Percentiles rank a stretch among this genome's conserved stretches.
phyloP scores from a whole-genome alignment of 192 early-diverging fungal genomes.

The Martensiomyces pterosporus region DNA sequence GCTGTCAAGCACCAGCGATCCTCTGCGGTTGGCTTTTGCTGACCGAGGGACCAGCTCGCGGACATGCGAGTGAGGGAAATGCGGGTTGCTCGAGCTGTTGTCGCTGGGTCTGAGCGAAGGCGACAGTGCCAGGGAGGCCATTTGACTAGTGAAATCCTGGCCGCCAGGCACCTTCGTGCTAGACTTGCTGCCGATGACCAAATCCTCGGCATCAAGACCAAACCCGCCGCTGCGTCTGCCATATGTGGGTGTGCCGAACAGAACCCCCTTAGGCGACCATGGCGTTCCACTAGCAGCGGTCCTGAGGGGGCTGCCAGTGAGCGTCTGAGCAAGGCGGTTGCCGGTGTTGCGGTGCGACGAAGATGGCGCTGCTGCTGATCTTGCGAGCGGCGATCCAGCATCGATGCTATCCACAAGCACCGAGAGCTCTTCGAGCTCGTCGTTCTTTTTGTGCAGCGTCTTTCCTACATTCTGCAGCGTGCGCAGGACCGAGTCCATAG shows the following conservation, averaged over 20 bases:
- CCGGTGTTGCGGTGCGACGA: not conserved
- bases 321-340: not conserved
- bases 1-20: conserved; percentile 26
- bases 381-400: not conserved
- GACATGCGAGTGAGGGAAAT: conserved; percentile 32
- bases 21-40: conserved; percentile 21
- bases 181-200: conserved; percentile 5
- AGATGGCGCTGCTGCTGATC: not conserved
- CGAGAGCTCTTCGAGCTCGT: conserved; percentile 44
- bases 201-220: conserved; percentile 28
- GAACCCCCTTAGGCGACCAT: conserved; percentile 26
- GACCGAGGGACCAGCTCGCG: conserved; percentile 41
- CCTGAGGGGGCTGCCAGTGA: conserved; percentile 2
- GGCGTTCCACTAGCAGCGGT: conserved; percentile 37
- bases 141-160: not conserved
- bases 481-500: conserved; percentile 48
- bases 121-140: too few relatives aligned
- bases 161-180: not conserved
- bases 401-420: conserved; percentile 17
- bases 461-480: conserved; percentile 39
- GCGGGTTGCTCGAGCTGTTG: conserved; percentile 6
- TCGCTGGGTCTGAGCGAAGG: too few relatives aligned
- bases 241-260: conserved; percentile 14
- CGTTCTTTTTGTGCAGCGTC: conserved; percentile 41
- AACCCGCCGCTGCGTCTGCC: conserved; percentile 20